Evolutionary conservation across 306 rosid genomes (phyloP).

Genomic region (Citrullus mucosospermus): DNA sequence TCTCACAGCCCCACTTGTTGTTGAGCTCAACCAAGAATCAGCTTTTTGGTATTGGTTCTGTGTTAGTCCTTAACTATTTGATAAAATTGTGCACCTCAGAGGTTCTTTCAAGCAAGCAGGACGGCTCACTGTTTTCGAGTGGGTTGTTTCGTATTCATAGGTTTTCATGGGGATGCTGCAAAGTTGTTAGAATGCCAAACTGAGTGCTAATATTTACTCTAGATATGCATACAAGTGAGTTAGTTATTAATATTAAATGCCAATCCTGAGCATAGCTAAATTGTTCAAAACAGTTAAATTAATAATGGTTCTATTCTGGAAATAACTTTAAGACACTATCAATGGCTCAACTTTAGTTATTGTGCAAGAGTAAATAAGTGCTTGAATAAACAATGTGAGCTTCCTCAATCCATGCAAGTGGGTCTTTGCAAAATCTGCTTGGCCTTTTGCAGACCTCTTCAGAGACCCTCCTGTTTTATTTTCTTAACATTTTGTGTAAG

Average conservation of each 20-base stretch:
- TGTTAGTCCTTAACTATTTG: not conserved
- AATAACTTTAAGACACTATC: not conserved
- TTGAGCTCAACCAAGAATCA: not conserved
- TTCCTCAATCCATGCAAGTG: not conserved
- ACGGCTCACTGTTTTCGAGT: not conserved
- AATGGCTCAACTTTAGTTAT: not conserved
- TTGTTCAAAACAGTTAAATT: not conserved
- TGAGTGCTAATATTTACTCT: not conserved
- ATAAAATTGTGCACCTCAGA: not conserved
- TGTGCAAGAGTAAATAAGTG: not conserved
- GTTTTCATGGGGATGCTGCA: not conserved
- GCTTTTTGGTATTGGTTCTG: not conserved
- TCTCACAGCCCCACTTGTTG: not conserved
- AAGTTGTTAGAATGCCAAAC: not conserved
- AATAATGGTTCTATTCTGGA: not conserved
- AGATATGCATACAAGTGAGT: not conserved
- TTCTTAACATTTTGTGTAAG: not conserved
- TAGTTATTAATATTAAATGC: not conserved
- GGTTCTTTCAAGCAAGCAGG: not conserved
- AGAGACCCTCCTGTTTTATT: not conserved
- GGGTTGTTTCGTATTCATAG: not conserved
- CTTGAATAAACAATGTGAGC: not conserved
- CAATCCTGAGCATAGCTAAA: not conserved
- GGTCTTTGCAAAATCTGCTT: not conserved
- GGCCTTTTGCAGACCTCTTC: not conserved